These are phyloP conservation scores for Aspergillus fructus DNA, from an alignment of 2,329 filamentous ascomycete genomes.

Conservation along the genomic window DNA sequence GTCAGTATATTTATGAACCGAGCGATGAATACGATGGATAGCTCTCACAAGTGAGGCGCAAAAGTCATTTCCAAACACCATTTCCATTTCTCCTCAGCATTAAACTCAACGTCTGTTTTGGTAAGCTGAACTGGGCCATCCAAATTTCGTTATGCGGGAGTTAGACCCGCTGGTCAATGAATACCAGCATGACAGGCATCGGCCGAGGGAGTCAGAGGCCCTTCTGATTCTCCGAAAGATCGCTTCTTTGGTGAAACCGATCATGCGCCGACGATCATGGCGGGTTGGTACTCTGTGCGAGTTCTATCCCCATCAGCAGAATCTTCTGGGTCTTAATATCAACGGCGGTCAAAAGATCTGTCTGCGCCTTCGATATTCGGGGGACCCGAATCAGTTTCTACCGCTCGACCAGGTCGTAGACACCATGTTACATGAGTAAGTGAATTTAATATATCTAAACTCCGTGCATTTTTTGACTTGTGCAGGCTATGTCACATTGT, in stretches of 20 bases:
- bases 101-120: not conserved
- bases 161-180: slow-evolving; percentile 49
- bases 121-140: not conserved
- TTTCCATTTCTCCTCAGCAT: not conserved
- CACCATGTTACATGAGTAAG: slow-evolving; percentile 84
- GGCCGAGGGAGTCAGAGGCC: slow-evolving; percentile 52
- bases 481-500: slow-evolving; percentile 74
- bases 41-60: not conserved
- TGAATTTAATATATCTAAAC: not conserved
- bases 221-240: slow-evolving; percentile 69
- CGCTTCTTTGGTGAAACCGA: slow-evolving; percentile 86
- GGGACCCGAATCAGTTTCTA: slow-evolving; percentile 74
- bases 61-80: not conserved
- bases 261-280: slow-evolving; percentile 87
- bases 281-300: slow-evolving; percentile 76
- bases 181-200: slow-evolving; percentile 54
- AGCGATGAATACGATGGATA: not conserved
- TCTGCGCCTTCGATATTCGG: slow-evolving; percentile 74
- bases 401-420: slow-evolving; percentile 78
- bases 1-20: not conserved
- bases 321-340: slow-evolving; percentile 78
- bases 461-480: slow-evolving; percentile 5
- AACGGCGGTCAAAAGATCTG: slow-evolving; percentile 77
- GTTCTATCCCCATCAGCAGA: slow-evolving; percentile 74
- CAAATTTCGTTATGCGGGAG: slow-evolving; percentile 37